These are phyloP conservation scores for Rhododendron ovatum DNA, from an alignment of 148 eudicot genomes.

Conservation along the genomic window DNA sequence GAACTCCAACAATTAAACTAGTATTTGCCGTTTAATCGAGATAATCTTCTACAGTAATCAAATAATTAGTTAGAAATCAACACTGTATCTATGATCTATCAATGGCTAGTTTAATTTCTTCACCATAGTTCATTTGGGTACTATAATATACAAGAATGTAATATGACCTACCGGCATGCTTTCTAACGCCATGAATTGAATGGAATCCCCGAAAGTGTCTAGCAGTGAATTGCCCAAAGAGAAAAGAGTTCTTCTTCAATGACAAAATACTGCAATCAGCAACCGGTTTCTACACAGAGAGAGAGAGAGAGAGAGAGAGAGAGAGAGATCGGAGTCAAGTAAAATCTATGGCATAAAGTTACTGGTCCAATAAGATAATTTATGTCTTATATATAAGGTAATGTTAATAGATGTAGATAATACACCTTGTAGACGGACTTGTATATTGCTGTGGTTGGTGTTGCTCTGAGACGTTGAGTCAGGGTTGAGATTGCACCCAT, in stretches of 20 bases:
- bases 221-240: constrained; percentile 42
- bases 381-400: too few species aligned
- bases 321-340: not conserved
- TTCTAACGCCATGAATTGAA: constrained; percentile 13
- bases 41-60: not conserved
- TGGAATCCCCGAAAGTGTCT: constrained; percentile 27
- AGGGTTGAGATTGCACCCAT: constrained; percentile 19
- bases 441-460: constrained; percentile 14
- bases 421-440: constrained; percentile 36
- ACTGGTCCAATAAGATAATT: not conserved
- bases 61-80: not conserved
- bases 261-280: constrained; percentile 26
- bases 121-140: not conserved
- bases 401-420: not conserved
- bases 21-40: not conserved
- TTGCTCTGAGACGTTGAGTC: not conserved
- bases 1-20: not conserved
- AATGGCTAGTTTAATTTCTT: not conserved
- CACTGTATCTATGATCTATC: not conserved
- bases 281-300: constrained; percentile 22
- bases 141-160: not conserved
- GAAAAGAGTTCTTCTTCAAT: constrained; percentile 38
- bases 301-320: not conserved
- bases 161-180: constrained; percentile 28
- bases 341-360: not conserved